A percentile compares a stretch with the other conserved stretches of the same genome.
These are phyloP conservation scores for Colletotrichum cuscutae DNA, from an alignment of 2,329 filamentous ascomycete species.

Conservation along the genomic window DNA sequence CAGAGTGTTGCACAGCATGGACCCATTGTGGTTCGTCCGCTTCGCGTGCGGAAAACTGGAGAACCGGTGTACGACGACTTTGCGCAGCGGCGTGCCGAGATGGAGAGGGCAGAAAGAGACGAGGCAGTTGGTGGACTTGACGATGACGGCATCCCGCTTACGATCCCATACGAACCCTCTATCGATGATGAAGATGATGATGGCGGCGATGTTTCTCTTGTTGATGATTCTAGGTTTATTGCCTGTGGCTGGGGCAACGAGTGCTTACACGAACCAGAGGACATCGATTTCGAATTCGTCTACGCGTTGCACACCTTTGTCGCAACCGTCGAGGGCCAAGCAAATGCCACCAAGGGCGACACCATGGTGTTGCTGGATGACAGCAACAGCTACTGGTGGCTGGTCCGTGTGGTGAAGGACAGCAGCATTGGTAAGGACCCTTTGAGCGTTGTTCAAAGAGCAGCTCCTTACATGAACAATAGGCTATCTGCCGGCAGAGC, in stretches of 20 bases:
- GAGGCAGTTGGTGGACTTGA: constrained; percentile 28
- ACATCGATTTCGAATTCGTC: constrained; percentile 99
- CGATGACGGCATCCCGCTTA: constrained; percentile 46
- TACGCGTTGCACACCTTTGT: constrained; percentile 98
- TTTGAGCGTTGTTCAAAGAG: background rate
- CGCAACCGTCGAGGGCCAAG: constrained; percentile 96
- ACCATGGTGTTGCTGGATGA: constrained; percentile 99
- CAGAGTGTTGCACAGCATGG: constrained; percentile 22
- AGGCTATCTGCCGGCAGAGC: constrained; percentile 97
- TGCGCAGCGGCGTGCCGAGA: constrained; percentile 18
- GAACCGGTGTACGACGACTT: constrained; percentile 11
- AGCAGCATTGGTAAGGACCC: constrained; percentile 79
- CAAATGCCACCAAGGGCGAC: constrained; percentile 97
- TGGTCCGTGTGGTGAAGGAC: constrained; percentile 96
- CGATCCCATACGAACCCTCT: constrained; percentile 57
- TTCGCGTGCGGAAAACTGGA: constrained; percentile 9
- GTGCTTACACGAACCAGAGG: constrained; percentile 94
- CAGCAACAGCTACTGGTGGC: constrained; percentile 99
- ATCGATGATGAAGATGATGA: constrained; percentile 52
- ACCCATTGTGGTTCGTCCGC: constrained; percentile 17
- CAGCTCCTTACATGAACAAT: constrained; percentile 38
- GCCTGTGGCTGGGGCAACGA: constrained; percentile 80
- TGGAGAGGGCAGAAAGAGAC: constrained; percentile 36
- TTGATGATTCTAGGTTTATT: constrained; percentile 70
- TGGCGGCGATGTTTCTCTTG: constrained; percentile 72